These are phyloP conservation scores for Ophiocordyceps australis DNA, from an alignment of 2,329 filamentous ascomycete genomes.

Conservation along the genomic window DNA sequence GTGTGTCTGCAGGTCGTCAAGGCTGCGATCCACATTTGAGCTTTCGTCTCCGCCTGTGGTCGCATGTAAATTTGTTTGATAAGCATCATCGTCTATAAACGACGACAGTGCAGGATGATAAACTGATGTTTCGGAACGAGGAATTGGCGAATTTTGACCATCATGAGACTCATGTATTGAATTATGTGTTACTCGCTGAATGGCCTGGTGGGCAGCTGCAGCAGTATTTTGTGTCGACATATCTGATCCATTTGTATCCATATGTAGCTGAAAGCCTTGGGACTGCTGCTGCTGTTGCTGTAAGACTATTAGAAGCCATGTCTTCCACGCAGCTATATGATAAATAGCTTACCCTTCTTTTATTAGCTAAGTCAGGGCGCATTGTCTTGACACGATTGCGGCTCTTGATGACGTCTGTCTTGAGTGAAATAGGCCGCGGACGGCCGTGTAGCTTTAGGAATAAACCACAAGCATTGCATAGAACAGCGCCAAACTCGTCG, in stretches of 20 bases:
- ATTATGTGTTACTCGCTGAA: slow-evolving; percentile 50
- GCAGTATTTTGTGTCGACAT: slow-evolving; percentile 28
- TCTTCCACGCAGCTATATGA: no score
- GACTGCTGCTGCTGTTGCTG: slow-evolving; percentile 18
- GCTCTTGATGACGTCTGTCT: slow-evolving; percentile 99
- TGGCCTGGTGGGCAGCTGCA: slow-evolving; percentile 33
- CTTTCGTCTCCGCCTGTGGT: slow-evolving; percentile 28
- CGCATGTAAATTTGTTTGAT: slow-evolving; percentile 30
- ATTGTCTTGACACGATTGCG: slow-evolving; percentile 91
- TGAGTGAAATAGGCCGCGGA: slow-evolving; percentile 83
- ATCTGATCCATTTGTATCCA: slow-evolving; percentile 41
- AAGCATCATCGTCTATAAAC: slow-evolving; percentile 60
- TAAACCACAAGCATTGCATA: slow-evolving; percentile 95
- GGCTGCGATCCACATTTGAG: slow-evolving; percentile 39
- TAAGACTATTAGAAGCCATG: neutral
- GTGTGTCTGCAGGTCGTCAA: slow-evolving; percentile 58
- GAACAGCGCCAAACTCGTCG: slow-evolving; percentile 86
- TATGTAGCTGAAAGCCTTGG: slow-evolving; percentile 18
- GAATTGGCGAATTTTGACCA: slow-evolving; percentile 60
- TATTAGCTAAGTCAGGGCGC: slow-evolving; percentile 59
- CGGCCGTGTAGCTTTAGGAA: slow-evolving; percentile 95
- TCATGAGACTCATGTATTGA: slow-evolving; percentile 55
- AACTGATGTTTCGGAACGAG: slow-evolving; percentile 59
- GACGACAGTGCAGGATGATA: slow-evolving; percentile 59
- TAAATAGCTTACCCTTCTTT: slow-evolving; percentile 63